These are phyloP conservation scores for Neurospora sublineolata DNA, from an alignment of 495 filamentous ascomycete species.

Conservation along the genomic window DNA sequence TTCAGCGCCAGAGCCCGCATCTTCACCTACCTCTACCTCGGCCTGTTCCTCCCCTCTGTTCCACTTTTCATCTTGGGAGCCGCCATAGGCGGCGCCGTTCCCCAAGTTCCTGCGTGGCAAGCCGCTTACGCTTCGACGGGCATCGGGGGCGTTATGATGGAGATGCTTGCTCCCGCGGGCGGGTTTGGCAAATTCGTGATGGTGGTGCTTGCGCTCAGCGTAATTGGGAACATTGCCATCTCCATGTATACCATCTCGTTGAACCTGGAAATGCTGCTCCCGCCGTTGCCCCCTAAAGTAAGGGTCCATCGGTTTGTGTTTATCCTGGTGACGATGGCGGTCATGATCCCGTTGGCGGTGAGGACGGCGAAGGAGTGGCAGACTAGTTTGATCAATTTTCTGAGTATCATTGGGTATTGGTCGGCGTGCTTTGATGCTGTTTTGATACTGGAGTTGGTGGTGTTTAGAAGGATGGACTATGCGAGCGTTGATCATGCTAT, in stretches of 20 bases:
- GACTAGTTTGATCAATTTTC: constrained; percentile 37
- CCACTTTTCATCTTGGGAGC: constrained; percentile 42
- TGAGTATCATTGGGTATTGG: constrained; percentile 44
- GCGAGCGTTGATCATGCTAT: constrained; percentile 30
- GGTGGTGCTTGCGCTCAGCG: constrained; percentile 37
- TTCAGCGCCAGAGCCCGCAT: constrained; percentile 17
- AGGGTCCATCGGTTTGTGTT: constrained; percentile 35
- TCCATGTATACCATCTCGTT: constrained; percentile 37
- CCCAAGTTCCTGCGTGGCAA: constrained; percentile 26
- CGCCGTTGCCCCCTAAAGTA: constrained; percentile 13
- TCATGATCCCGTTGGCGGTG: constrained; percentile 40
- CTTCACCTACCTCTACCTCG: constrained; percentile 30
- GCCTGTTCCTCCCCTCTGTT: constrained; percentile 35
- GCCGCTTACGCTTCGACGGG: constrained; percentile 31
- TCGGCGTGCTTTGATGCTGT: constrained; percentile 39
- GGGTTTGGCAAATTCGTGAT: constrained; percentile 42
- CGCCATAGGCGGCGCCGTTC: constrained; percentile 36
- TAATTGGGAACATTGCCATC: constrained; percentile 38
- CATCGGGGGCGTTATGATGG: constrained; percentile 37
- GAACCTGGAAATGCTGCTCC: constrained; percentile 40
- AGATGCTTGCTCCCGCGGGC: constrained; percentile 36
- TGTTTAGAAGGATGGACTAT: constrained; percentile 30
- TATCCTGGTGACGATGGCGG: constrained; percentile 30
- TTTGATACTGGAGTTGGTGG: constrained; percentile 33
- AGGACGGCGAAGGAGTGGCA: constrained; percentile 37